A percentile compares a stretch with the other conserved stretches of the same genome.
Conservation (phyloP, 768 basidiomycete species). For the Albatrellus ellisii region DNA sequence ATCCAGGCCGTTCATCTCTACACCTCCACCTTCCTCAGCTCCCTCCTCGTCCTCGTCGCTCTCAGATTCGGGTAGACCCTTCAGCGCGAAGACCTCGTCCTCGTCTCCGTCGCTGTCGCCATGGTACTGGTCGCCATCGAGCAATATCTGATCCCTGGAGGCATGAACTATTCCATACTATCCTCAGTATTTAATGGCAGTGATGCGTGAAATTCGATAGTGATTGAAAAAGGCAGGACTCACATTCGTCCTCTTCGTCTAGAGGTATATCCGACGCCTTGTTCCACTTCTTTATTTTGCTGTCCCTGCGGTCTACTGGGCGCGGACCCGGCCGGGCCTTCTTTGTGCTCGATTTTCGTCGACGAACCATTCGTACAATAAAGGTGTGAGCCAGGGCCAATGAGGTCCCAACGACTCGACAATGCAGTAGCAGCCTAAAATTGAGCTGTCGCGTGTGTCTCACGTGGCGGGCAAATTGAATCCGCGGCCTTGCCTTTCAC, state of each 20-base stretch:
- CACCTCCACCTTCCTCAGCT: slow-evolving; percentile 24
- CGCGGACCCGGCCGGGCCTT: slow-evolving; percentile 25
- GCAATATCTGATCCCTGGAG: slow-evolving; percentile 61
- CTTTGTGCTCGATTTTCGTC: slow-evolving; percentile 5
- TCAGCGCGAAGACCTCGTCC: slow-evolving; percentile 73
- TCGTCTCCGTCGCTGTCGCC: slow-evolving; percentile 48
- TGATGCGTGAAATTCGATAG: not conserved
- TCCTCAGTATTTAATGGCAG: too few species aligned
- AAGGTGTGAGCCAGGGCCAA: not conserved
- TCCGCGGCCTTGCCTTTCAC: too few species aligned
- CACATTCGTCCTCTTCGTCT: slow-evolving; percentile 74
- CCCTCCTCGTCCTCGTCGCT: slow-evolving; percentile 35
- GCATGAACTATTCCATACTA: slow-evolving; percentile 68
- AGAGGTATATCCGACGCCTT: slow-evolving; percentile 52
- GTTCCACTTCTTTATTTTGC: slow-evolving; percentile 54
- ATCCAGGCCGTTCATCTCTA: slow-evolving; percentile 18
- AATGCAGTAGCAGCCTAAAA: too few species aligned
- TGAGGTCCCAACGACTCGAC: too few species aligned
- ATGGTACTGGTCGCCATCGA: slow-evolving; percentile 43
- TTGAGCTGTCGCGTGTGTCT: too few species aligned
- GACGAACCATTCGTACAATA: slow-evolving; percentile 13
- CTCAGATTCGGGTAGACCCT: slow-evolving; percentile 35
- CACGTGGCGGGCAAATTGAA: too few species aligned
- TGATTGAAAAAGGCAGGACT: slow-evolving; percentile 17
- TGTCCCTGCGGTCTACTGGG: slow-evolving; percentile 35